Percentiles rank a stretch among this genome's conserved stretches.
phyloP scores from a whole-genome alignment of 1,139 yeast species.

The Starmera stellimalicola region DNA sequence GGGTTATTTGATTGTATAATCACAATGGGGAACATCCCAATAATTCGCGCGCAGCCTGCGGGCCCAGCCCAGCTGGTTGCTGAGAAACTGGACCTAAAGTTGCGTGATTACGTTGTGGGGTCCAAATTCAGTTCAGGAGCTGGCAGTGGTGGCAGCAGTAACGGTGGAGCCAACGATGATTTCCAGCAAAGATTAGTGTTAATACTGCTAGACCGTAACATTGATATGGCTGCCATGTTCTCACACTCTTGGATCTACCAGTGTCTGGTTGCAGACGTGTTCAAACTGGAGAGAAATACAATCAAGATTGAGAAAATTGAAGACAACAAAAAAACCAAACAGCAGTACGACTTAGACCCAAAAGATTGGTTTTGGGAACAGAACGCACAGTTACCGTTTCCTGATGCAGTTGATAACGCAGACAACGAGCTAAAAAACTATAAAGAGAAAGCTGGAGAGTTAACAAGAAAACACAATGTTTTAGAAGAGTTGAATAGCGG shows the following conservation, averaged over 20 bases:
- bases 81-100: slow-evolving; percentile 67
- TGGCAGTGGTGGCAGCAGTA: no score
- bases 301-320: slow-evolving; percentile 48
- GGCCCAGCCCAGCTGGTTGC: slow-evolving; percentile 97
- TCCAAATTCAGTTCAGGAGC: slow-evolving; percentile 29
- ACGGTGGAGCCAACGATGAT: slow-evolving; percentile 16
- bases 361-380: slow-evolving; percentile 85
- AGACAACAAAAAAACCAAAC: slow-evolving; percentile 30
- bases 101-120: slow-evolving; percentile 78
- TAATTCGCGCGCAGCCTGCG: slow-evolving; percentile 82
- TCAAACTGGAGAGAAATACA: slow-evolving; percentile 70
- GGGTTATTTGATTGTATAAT: slow-evolving; percentile 76
- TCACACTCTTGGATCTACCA: slow-evolving; percentile 97
- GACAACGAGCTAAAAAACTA: slow-evolving; percentile 74
- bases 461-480: slow-evolving; percentile 75
- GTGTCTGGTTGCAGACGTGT: slow-evolving; percentile 90
- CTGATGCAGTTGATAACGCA: slow-evolving; percentile 95
- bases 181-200: slow-evolving; percentile 60
- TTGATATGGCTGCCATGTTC: slow-evolving; percentile 89
- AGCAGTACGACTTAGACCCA: slow-evolving; percentile 81
- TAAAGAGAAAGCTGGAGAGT: slow-evolving; percentile 78
- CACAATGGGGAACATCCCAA: slow-evolving; percentile 74
- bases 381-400: slow-evolving; percentile 85
- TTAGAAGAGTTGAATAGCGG: slow-evolving; percentile 73
- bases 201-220: slow-evolving; percentile 74